Base-by-base conservation (phyloP, 192 early-diverging fungal species). In the Backusella tuberculispora region DNA sequence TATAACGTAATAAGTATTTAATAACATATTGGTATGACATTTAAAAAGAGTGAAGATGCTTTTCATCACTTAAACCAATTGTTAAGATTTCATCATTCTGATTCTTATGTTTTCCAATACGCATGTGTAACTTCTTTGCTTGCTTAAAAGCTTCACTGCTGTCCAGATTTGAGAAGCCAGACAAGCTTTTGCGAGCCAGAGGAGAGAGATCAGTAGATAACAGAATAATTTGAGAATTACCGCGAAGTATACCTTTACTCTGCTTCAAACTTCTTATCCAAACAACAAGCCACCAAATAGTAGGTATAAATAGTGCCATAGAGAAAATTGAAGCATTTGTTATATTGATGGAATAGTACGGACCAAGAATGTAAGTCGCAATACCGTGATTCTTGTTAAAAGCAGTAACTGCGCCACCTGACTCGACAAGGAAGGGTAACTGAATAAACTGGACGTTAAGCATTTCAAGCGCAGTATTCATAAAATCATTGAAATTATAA, bases 51-150 rank as follows among this genome's bases (percentile, higher is more conserved):
- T 26, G 6, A 26, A 60, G 53, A 10, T 60, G 7, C 9, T 60
- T 60, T 60, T 60, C 53, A 60, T 26, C 3, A n/a, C 24, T 19
- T 60, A 60, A 60, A 12, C 53, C 53, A 60, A 60, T 1, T 26
- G 26, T 60, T n/a, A 60, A 60, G 21, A 60, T 19, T 26, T 60
- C 21, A 26, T 60, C 53, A 60, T 19, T 13, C 24, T 24, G 53
- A 21, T 60, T 24, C 4, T 7, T 60, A 60, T 60, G 12, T n/a
- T 26, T 60, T 60, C 53, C 53, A 26, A 60, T 60, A 26, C 53
- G 53, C 64, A 66, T 38, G 6, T 43, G n/a, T 45, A 69, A 17
- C 12, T 69, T 8, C 12, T 69, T 45, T 17, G 68, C 68, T 6
- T 17, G 9, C 6, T 29, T 17, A 47, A 69, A 69, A 17, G 45